phyloP scores from a whole-genome alignment of 2,329 filamentous ascomycete genomes.

The Daldinia eschscholtzii region DNA sequence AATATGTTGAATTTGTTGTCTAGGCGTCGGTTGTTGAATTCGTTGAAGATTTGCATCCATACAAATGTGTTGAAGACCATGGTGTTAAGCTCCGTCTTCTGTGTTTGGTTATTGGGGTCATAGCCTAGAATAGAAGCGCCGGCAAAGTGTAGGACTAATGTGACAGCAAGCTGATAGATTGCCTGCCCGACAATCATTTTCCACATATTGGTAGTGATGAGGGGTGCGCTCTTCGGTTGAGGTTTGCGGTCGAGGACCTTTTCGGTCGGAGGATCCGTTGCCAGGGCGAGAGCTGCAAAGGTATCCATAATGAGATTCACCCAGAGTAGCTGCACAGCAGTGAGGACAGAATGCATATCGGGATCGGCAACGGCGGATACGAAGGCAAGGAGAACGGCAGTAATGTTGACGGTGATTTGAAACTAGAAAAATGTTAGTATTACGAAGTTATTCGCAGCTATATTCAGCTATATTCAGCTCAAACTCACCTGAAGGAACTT shows the following conservation, averaged over 20 bases:
- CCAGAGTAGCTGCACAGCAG: conserved; percentile 76
- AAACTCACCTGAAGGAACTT: conserved; percentile 71
- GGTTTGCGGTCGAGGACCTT: conserved; percentile 68
- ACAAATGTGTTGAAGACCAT: conserved; percentile 78
- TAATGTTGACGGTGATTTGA: conserved; percentile 78
- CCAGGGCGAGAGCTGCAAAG: conserved; percentile 73
- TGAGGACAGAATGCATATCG: conserved; percentile 70
- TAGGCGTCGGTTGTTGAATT: conserved; percentile 73
- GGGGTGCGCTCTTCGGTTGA: conserved; percentile 73
- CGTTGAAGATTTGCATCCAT: conserved; percentile 80
- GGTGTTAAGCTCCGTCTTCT: conserved; percentile 64
- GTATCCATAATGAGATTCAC: conserved; percentile 79
- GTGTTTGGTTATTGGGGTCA: conserved; percentile 55
- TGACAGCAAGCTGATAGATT: conserved; percentile 70
- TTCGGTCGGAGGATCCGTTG: conserved; percentile 71
- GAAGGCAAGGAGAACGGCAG: conserved; percentile 74
- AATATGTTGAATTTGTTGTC: conserved; percentile 74
- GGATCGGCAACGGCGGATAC: conserved; percentile 70
- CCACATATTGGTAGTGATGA: conserved; percentile 79
- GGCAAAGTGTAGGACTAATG: conserved; percentile 72
- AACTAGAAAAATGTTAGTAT: conserved; percentile 56
- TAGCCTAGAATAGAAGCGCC: conserved; percentile 68
- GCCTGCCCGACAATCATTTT: conserved; percentile 75
- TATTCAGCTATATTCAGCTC: background rate
- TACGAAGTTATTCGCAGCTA: background rate